Base-by-base conservation (phyloP, 176 grass and related monocot genomes). In the Raddia distichophylla region DNA sequence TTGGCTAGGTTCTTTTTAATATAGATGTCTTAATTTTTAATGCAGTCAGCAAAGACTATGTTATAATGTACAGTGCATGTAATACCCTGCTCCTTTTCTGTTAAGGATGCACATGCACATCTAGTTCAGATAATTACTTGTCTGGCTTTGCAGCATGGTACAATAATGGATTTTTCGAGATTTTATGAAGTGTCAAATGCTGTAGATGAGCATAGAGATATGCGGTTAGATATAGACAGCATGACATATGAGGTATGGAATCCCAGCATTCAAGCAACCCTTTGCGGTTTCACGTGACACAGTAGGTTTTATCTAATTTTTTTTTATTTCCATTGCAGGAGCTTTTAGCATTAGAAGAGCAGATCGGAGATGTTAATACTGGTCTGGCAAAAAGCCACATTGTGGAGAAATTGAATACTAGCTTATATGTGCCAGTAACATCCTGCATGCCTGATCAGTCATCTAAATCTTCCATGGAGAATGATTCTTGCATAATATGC, bases 221-320 rank as follows among this genome's bases (percentile, higher is more conserved):
- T 90, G 91, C 87, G 87, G 64, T 56, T 93, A 80, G 91, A 93
- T 82, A 90, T 93, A 85, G 91, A 93, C 77, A 85, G 81, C 85
- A 90, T 93, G 91, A 85, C 87, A 27, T 93, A 90, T 34, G 91
- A 93, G 91, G 91, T 93, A 90, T 64, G 64, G 64, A 87, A 69
- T 61, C 12, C 52, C 54, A 70, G 64, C 14, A 81, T 76, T 69
- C 11, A 64, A 0, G 14, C 15, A 22, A 68, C 48, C 52, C 32
- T 77, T 60, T 73, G 42, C 59, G 13, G 43, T 45, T 64, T 76
- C 10, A 73, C 15, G 17, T 77, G 17, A 16, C 40, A 37, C 35
- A n/a, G 15, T 79, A 69, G 48, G 46, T 82, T 35, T 73, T 68
- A 54, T 20, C 34, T 74, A 35, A 62, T 74, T 78, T 74, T 81